Base-by-base conservation (phyloP, 2,329 filamentous ascomycete genomes). In the Aspergillus neotritici region DNA sequence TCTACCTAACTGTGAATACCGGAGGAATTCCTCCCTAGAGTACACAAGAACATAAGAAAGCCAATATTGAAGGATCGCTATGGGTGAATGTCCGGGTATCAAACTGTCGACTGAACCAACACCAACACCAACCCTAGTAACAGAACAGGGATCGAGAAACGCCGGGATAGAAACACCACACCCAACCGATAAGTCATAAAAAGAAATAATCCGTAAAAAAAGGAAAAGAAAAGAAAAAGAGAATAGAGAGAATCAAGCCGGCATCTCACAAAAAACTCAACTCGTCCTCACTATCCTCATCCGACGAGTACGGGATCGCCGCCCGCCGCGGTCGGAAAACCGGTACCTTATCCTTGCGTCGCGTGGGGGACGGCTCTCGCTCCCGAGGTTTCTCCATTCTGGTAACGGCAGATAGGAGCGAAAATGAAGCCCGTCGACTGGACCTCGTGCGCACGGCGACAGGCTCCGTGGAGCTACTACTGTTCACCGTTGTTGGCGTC, bases 201-300 rank as follows among this genome's bases (percentile, higher is more conserved):
- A 11, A 10, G 34, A 38, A 34, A 14, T n/a, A 46, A 36, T 28
- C 2, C 6, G n/a, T n/a, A 34, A 40, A n/a, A 43, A 25, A 25
- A 35, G 28, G 5, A 39, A 39, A 40, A 15, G 25, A 30, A 28
- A 31, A 29, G 13, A 12, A 41, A 15, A 31, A 21, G 13, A 25
- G 34, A 37, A 37, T 5, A 6, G 15, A 37, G 12, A n/a, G n/a
- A n/a, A n/a, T n/a, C n/a, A n/a, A 21, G 31, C 17, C 32, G 30
- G 28, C 14, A 8, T 15, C 15, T 50, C 40, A 65, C 6, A 67
- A 41, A 49, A 65, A 66, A 49, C 62, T 66, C 14, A 67, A 53
- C 48, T 67, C 64, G 40, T 67, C 64, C n/a, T 67, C 62, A 33
- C 63, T 67, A 16, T 59, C 57, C 6, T 57, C 60, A 15, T 62